Evolutionary conservation across 1,139 yeast species (phyloP).

Genomic region (Yamadazyma triangularis): DNA sequence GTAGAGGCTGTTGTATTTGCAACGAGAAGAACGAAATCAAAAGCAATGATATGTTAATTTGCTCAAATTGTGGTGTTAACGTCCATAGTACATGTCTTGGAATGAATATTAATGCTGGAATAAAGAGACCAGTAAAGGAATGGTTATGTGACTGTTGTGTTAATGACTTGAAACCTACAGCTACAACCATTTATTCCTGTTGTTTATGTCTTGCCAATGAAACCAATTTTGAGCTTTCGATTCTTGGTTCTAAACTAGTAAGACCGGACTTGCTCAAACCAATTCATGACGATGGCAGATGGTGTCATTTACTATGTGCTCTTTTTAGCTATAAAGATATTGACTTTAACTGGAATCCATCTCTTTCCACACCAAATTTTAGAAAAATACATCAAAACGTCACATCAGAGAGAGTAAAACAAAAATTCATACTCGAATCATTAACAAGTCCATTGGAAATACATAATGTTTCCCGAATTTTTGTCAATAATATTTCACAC

Average conservation of each 20-base stretch:
- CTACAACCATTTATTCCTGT: conserved; percentile 60
- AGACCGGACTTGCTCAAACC: conserved; percentile 68
- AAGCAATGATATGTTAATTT: conserved; percentile 41
- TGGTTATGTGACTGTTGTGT: conserved; percentile 88
- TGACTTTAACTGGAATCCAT: conserved; percentile 14
- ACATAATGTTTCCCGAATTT: conserved; percentile 26
- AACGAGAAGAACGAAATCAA: background rate
- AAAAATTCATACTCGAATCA: conserved; percentile 12
- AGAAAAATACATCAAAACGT: background rate
- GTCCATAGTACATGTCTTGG: conserved; percentile 79
- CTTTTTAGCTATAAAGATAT: conserved; percentile 36
- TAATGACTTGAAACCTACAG: conserved; percentile 60
- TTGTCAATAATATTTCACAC: conserved; percentile 18
- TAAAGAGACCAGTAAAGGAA: conserved; percentile 23
- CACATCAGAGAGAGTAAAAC: background rate
- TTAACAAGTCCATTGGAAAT: conserved; percentile 19
- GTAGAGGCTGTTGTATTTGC: conserved; percentile 2
- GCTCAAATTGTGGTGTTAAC: conserved; percentile 65
- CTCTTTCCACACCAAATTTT: conserved; percentile 1
- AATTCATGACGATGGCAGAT: conserved; percentile 56
- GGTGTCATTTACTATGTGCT: conserved; percentile 85
- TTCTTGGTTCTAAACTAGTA: conserved; percentile 14
- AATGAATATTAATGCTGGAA: conserved; percentile 11
- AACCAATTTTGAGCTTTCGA: background rate
- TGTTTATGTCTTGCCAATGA: conserved; percentile 46